Evolutionary conservation across 208 protist species (phyloP), one percentile per base, ranked within the genome.

Genomic region (Trypanosoma vivax): DNA sequence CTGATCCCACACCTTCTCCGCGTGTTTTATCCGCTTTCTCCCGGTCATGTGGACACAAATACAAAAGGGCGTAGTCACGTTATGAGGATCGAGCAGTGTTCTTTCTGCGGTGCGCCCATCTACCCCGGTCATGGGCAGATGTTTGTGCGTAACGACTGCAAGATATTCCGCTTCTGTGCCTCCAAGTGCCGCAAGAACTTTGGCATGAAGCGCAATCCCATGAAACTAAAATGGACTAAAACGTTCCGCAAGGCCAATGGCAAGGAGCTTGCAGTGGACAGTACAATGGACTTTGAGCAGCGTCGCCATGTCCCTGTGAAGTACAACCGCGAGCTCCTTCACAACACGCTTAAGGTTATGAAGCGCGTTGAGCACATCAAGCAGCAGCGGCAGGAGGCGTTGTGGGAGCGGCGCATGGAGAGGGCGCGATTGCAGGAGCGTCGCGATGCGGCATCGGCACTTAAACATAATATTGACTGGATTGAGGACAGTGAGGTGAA

Each of bases 141-240:
- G 19, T 99, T 99, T 81, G 96, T 99, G 25, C 88, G 99, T 50
- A 99, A 99, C 65, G 99, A 99, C 83, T 95, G 85, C 61, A 90
- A 91, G 38, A 77, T 90, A 34, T 95, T 95, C 38, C 80, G 83
- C 23, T 99, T 99, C 68, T 99, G 98, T 69, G 76, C 94, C 19
- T 95, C 83, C 39, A 99, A 99, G 80, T 99, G 98, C 81, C 86
- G 97, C 55, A 98, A 97, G 65, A 95, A 96, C 79, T 99, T 99
- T 72, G 98, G 99, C 65, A 96, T 97, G 87, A 99, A 99, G 76
- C 88, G 95, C 54, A 99, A 99, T 67, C 98, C 99, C 34, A 94
- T 97, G 69, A 99, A 99, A 76, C 76, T 98, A 16, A 83, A 90
- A 57, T 99, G 98, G 98, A 99, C 98, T 19, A 99, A 99, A 81